phyloP scores from a whole-genome alignment of 768 basidiomycete genomes.

The Harrya chromipes region DNA sequence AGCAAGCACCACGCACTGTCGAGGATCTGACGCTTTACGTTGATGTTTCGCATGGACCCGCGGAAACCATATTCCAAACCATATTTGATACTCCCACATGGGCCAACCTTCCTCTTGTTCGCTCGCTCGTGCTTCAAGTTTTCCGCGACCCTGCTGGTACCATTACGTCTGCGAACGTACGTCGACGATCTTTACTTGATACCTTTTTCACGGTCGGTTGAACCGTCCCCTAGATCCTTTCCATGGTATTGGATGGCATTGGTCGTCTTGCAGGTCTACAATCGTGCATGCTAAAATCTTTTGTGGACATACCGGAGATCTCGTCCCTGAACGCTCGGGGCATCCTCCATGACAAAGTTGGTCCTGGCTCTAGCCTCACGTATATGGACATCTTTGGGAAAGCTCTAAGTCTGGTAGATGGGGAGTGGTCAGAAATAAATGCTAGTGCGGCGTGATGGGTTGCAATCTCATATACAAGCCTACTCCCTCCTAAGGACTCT shows the following conservation, averaged over 20 bases:
- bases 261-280: background rate
- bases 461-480: background rate
- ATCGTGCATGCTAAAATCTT: background rate
- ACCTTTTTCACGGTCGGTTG: background rate
- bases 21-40: background rate
- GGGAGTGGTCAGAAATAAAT: background rate
- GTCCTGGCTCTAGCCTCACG: background rate
- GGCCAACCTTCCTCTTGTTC: slow-evolving; percentile 2
- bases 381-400: background rate
- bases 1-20: background rate
- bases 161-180: background rate
- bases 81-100: slow-evolving; percentile 1
- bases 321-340: background rate
- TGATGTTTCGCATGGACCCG: fast-evolving
- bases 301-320: background rate
- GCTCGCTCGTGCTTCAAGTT: slow-evolving; percentile 4
- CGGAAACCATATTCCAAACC: background rate
- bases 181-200: background rate
- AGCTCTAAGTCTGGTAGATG: background rate
- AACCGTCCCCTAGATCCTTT: background rate
- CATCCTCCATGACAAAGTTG: slow-evolving; percentile 1
- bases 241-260: background rate
- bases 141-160: background rate
- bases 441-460: no score
- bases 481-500: no score